A percentile compares a stretch with the other conserved stretches of the same genome.
phyloP scores from a whole-genome alignment of 2,329 filamentous ascomycete genomes.

The Periconia digitata region DNA sequence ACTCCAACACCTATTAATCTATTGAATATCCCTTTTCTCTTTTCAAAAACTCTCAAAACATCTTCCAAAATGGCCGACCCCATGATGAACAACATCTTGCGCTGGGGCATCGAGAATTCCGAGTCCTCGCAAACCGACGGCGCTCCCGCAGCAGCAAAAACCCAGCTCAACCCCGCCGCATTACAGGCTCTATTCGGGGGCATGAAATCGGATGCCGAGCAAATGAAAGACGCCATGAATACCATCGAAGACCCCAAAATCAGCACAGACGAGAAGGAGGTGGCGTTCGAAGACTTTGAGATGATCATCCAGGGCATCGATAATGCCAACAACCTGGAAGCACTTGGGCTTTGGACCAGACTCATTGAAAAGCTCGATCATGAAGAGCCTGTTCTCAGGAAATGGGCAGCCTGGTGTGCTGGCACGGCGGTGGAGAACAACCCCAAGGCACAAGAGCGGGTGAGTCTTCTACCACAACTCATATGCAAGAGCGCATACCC shows the following conservation, averaged over 20 bases:
- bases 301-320: conserved; percentile 58
- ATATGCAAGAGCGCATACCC: background rate
- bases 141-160: conserved; percentile 31
- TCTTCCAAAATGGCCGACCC: conserved; percentile 55
- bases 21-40: background rate
- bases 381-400: conserved; percentile 71
- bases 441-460: conserved; percentile 75
- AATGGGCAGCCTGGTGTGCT: conserved; percentile 90
- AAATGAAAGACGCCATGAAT: conserved; percentile 84
- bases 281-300: conserved; percentile 33
- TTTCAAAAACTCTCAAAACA: background rate
- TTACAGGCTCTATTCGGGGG: conserved; percentile 78
- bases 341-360: conserved; percentile 78
- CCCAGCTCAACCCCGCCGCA: conserved; percentile 66
- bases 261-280: conserved; percentile 58
- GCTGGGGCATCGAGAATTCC: conserved; percentile 74
- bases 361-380: conserved; percentile 70
- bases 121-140: conserved; percentile 42
- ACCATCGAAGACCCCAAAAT: conserved; percentile 56
- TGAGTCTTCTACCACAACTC: conserved; percentile 31
- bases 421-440: conserved; percentile 98
- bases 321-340: conserved; percentile 92
- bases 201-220: conserved; percentile 72
- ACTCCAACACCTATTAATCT: conserved; percentile 1
- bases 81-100: conserved; percentile 73